Evolutionary conservation across 768 basidiomycete genomes (phyloP).

Genomic region (Hortiboletus campestris): DNA sequence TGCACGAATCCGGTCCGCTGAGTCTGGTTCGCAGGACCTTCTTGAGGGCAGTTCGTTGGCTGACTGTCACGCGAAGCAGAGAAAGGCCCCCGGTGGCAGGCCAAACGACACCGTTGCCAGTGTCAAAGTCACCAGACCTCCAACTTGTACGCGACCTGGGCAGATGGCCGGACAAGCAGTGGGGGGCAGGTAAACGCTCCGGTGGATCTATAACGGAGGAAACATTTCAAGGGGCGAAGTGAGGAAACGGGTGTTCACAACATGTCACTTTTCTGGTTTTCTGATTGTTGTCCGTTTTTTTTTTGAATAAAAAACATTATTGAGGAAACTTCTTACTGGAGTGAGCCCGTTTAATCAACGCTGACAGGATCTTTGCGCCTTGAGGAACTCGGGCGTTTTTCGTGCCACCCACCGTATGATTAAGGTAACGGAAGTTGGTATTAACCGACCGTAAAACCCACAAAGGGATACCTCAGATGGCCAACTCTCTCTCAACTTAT

Average conservation of each 20-base stretch:
- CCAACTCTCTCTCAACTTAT: too few relatives aligned
- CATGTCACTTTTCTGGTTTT: neutral
- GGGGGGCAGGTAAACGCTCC: neutral
- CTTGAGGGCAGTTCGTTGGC: neutral
- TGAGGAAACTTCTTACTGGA: neutral
- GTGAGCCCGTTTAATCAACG: neutral
- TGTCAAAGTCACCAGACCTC: slow-evolving; percentile 2
- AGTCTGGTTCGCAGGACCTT: slow-evolving; percentile 5
- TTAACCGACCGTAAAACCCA: neutral
- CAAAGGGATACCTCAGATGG: slow-evolving; percentile 2
- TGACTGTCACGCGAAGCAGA: neutral
- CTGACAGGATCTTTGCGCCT: neutral
- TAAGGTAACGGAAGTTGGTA: neutral
- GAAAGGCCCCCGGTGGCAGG: slow-evolving; percentile 5
- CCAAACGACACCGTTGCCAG: neutral
- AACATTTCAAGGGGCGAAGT: neutral
- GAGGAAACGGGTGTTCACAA: neutral
- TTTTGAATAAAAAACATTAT: neutral
- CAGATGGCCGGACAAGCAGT: neutral
- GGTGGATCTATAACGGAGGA: neutral
- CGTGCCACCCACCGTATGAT: neutral
- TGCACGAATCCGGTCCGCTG: neutral
- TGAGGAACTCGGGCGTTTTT: neutral
- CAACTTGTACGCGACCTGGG: neutral
- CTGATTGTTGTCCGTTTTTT: neutral